Conservation (phyloP, 2,329 filamentous ascomycete species). For the Calonectria pseudoreteaudii region DNA sequence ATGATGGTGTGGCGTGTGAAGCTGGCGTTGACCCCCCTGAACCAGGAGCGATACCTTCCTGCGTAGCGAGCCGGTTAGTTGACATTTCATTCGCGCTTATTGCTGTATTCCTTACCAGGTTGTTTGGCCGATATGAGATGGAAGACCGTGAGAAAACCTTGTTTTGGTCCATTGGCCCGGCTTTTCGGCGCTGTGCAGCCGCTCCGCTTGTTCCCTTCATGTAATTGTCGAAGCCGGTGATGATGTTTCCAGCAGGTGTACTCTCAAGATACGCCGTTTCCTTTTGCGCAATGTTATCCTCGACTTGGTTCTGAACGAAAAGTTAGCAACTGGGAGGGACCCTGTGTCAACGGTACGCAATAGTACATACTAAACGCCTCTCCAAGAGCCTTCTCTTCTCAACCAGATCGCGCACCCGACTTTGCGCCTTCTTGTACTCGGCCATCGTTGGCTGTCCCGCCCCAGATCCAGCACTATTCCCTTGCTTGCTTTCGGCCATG, state of each 20-base stretch:
- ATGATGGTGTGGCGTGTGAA: constrained; percentile 56
- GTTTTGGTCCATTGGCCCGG: constrained; percentile 75
- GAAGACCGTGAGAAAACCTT: constrained; percentile 78
- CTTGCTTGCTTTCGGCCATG: constrained; percentile 51
- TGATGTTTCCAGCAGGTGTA: constrained; percentile 91
- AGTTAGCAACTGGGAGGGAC: constrained; percentile 24
- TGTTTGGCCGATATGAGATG: constrained; percentile 68
- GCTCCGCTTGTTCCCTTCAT: constrained; percentile 85
- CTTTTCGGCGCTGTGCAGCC: constrained; percentile 72
- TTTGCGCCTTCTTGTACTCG: constrained; percentile 64
- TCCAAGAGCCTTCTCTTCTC: constrained; percentile 55
- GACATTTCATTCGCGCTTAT: neutral
- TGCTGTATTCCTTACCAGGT: constrained; percentile 43
- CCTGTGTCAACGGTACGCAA: too few relatives aligned
- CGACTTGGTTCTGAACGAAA: constrained; percentile 55
- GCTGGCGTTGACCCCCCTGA: constrained; percentile 54
- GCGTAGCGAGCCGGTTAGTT: constrained; percentile 17
- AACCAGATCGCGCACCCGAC: constrained; percentile 60
- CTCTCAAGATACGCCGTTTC: constrained; percentile 93
- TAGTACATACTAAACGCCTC: constrained; percentile 50
- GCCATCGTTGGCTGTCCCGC: constrained; percentile 52
- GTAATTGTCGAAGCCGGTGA: constrained; percentile 97
- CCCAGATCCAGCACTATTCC: constrained; percentile 34
- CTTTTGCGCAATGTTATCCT: constrained; percentile 86
- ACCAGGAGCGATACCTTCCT: constrained; percentile 46